Evolutionary conservation across 495 filamentous ascomycete genomes (phyloP).

Genomic region (Aspergillus leporis): DNA sequence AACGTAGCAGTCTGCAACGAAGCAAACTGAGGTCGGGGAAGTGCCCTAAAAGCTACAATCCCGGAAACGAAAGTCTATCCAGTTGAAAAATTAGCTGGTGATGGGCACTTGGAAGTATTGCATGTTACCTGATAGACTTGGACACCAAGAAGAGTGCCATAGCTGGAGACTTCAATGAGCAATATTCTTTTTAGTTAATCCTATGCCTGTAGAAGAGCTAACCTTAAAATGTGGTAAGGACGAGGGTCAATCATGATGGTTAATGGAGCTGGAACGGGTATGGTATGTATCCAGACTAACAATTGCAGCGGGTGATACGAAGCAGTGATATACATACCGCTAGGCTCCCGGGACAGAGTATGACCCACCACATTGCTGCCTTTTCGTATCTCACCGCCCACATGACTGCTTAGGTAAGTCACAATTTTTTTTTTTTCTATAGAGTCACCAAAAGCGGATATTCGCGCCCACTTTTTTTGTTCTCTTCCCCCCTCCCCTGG

Average conservation of each 20-base stretch:
- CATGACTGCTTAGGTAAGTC: conserved; percentile 1
- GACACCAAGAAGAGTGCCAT: conserved; percentile 76
- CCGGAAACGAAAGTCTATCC: conserved; percentile 76
- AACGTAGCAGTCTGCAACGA: conserved; percentile 76
- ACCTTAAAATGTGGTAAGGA: conserved; percentile 80
- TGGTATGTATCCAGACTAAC: background rate
- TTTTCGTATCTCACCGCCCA: background rate
- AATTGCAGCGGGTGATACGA: background rate
- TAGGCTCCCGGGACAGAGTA: no score
- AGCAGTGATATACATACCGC: background rate
- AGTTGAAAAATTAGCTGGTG: background rate
- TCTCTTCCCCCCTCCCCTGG: conserved; percentile 22
- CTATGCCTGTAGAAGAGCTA: conserved; percentile 21
- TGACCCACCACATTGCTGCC: no score
- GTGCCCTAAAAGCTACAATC: conserved; percentile 67
- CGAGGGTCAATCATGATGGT: conserved; percentile 53
- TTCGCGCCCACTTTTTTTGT: conserved; percentile 17
- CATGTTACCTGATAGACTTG: conserved; percentile 71
- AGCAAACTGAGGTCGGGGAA: conserved; percentile 78
- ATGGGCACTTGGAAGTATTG: background rate
- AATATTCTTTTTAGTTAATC: conserved; percentile 1
- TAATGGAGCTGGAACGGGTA: background rate
- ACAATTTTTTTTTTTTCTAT: conserved; percentile 3
- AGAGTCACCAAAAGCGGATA: conserved; percentile 3
- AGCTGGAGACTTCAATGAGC: conserved; percentile 51